Conservation (phyloP, 352 stramenopile genomes). For the Peronospora destructor region DNA sequence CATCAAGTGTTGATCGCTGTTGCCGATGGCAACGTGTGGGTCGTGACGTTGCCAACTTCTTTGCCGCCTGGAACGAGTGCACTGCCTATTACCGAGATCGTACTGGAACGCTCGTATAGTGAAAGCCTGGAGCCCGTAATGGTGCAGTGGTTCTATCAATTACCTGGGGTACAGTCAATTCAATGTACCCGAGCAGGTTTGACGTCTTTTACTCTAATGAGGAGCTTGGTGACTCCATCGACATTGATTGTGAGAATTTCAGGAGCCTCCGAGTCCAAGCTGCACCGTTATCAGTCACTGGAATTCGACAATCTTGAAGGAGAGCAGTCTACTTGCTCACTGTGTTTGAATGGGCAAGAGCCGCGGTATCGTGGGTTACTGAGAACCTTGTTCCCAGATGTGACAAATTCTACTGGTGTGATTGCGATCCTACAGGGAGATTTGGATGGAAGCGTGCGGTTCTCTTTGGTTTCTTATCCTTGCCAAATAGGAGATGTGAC, state of each 20-base stretch:
- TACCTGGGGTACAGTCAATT: conserved; percentile 40
- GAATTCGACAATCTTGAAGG: conserved; percentile 57
- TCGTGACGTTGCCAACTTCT: conserved; percentile 31
- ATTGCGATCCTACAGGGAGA: conserved; percentile 55
- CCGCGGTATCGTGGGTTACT: conserved; percentile 15
- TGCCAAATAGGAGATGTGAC: background rate
- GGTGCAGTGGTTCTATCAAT: conserved; percentile 20
- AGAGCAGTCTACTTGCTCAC: conserved; percentile 48
- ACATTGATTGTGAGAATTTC: conserved; percentile 31
- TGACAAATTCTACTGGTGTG: background rate
- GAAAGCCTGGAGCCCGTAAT: background rate
- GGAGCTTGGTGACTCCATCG: conserved; percentile 46
- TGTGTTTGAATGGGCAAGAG: conserved; percentile 19
- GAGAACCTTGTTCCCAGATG: conserved; percentile 24
- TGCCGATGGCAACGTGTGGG: conserved; percentile 42
- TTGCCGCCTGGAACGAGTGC: conserved; percentile 1
- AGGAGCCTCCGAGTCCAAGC: background rate
- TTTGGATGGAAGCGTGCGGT: conserved; percentile 43
- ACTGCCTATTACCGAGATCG: conserved; percentile 6
- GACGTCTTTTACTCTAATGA: conserved; percentile 31
- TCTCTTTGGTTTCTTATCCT: conserved; percentile 20
- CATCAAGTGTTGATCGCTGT: conserved; percentile 31
- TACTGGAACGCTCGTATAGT: conserved; percentile 13
- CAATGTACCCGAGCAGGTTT: conserved; percentile 10
- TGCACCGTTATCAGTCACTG: conserved; percentile 5